phyloP scores from a whole-genome alignment of 2,329 filamentous ascomycete species.

The Pseudocercospora fijiensis region DNA sequence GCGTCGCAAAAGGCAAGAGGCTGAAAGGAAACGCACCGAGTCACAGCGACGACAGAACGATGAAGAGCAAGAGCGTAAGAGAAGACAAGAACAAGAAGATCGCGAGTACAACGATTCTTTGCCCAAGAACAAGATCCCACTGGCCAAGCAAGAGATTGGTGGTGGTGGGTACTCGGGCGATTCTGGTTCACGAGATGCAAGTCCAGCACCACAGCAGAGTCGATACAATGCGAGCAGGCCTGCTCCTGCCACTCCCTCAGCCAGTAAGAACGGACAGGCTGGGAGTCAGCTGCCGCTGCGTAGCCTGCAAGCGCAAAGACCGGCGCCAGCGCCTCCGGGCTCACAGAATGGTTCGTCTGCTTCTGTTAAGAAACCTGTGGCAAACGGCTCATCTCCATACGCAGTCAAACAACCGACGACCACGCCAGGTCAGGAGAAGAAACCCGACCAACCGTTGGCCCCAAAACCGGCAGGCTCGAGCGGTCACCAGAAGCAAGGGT shows the following conservation, averaged over 20 bases:
- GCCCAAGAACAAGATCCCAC: constrained; percentile 73
- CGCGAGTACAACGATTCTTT: constrained; percentile 81
- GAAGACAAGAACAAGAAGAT: constrained; percentile 68
- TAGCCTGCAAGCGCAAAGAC: constrained; percentile 66
- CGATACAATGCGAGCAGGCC: constrained; percentile 84
- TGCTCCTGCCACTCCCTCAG: constrained; percentile 57
- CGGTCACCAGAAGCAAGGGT: constrained; percentile 29
- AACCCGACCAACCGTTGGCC: constrained; percentile 31
- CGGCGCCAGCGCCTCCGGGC: constrained; percentile 36
- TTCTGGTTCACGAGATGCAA: constrained; percentile 41
- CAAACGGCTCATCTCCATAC: constrained; percentile 33
- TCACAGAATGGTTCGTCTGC: constrained; percentile 32
- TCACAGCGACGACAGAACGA: constrained; percentile 44
- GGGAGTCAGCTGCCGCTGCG: constrained; percentile 41
- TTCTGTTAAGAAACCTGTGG: constrained; percentile 28
- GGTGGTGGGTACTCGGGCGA: constrained; percentile 61
- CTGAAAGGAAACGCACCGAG: constrained; percentile 41
- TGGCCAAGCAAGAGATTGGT: constrained; percentile 88
- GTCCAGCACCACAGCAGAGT: constrained; percentile 50
- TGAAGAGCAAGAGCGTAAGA: constrained; percentile 48
- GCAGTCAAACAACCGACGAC: constrained; percentile 32
- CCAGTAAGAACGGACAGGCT: constrained; percentile 31
- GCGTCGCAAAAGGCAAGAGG: constrained; percentile 41
- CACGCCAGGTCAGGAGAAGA: constrained; percentile 28
- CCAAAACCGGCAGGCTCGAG: constrained; percentile 34